phyloP scores from a whole-genome alignment of 2,329 filamentous ascomycete species.

The Verticillium nonalfalfae region DNA sequence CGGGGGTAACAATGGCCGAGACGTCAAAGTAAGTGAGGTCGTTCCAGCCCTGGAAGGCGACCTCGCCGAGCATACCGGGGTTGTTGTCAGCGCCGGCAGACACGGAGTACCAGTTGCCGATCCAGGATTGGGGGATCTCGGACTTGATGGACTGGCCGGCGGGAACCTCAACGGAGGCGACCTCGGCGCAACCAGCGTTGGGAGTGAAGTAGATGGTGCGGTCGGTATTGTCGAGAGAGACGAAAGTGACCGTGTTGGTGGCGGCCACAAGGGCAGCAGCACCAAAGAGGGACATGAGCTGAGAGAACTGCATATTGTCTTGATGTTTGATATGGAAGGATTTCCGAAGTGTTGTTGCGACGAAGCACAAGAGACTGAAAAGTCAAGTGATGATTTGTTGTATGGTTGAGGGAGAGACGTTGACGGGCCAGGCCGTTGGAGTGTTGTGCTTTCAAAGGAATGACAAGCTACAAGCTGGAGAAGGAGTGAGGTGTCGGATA shows the following conservation, averaged over 20 bases:
- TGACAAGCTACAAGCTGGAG: conserved; percentile 8
- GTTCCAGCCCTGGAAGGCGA: conserved; percentile 40
- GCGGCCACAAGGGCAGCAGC: conserved; percentile 33
- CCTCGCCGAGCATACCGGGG: conserved; percentile 47
- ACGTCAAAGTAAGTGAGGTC: conserved; percentile 51
- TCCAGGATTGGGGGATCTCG: conserved; percentile 34
- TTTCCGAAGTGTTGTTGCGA: not conserved
- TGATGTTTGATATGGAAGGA: conserved; percentile 8
- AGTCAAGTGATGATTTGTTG: not conserved
- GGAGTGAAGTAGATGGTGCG: conserved; percentile 46
- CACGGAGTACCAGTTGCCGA: conserved; percentile 46
- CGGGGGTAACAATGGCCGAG: conserved; percentile 48
- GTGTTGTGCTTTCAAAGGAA: conserved; percentile 10
- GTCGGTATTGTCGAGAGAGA: conserved; percentile 46
- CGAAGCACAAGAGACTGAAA: not conserved
- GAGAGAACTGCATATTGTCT: conserved; percentile 49
- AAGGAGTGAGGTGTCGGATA: conserved; percentile 7
- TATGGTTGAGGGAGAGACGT: conserved; percentile 1
- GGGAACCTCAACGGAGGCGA: conserved; percentile 32
- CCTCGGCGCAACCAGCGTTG: conserved; percentile 25
- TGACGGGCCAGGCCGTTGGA: conserved; percentile 1
- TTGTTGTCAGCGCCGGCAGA: conserved; percentile 32
- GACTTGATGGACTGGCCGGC: conserved; percentile 31
- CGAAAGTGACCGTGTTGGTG: conserved; percentile 47
- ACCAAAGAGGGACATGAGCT: conserved; percentile 33